A percentile compares a stretch with the other conserved stretches of the same genome.
Conservation (phyloP, 1,284 basidiomycete species). For the Testicularia cyperi region DNA sequence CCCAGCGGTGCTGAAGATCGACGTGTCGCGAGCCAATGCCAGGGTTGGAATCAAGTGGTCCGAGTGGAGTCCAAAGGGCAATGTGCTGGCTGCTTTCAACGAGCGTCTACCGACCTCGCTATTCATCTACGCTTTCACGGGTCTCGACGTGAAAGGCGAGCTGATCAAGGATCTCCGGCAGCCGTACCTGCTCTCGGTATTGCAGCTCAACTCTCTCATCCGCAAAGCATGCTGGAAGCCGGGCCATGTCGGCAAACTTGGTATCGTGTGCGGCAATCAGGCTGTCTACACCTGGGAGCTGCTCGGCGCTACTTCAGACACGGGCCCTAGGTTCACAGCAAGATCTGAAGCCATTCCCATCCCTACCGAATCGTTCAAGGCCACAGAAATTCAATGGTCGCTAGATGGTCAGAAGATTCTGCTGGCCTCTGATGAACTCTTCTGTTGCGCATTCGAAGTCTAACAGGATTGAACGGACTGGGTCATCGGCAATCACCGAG, state of each 20-base stretch:
- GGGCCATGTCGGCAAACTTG: slow-evolving; percentile 68
- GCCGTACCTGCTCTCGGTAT: slow-evolving; percentile 69
- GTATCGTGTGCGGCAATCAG: slow-evolving; percentile 70
- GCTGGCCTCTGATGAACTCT: slow-evolving; percentile 71
- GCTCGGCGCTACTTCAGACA: neutral
- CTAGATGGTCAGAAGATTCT: slow-evolving; percentile 77
- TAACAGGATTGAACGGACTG: no score
- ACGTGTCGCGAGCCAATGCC: slow-evolving; percentile 13
- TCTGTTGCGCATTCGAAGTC: slow-evolving; percentile 69
- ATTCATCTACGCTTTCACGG: slow-evolving; percentile 70
- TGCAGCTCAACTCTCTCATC: slow-evolving; percentile 69
- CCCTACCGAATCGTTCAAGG: slow-evolving; percentile 37
- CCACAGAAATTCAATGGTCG: slow-evolving; percentile 73
- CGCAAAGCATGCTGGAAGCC: slow-evolving; percentile 75
- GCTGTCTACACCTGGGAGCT: slow-evolving; percentile 75
- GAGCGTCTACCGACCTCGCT: slow-evolving; percentile 67
- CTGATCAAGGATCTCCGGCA: slow-evolving; percentile 61
- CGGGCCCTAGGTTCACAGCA: slow-evolving; percentile 9
- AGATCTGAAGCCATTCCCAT: slow-evolving; percentile 41
- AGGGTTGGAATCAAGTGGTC: slow-evolving; percentile 41
- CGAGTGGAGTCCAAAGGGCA: slow-evolving; percentile 39
- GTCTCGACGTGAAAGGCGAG: slow-evolving; percentile 59
- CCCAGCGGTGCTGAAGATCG: slow-evolving; percentile 13
- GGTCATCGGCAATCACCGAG: no score
- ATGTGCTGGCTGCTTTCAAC: slow-evolving; percentile 38